These are phyloP conservation scores for Cryphonectria nitschkei DNA, from an alignment of 2,329 filamentous ascomycete species.

Conservation along the genomic window DNA sequence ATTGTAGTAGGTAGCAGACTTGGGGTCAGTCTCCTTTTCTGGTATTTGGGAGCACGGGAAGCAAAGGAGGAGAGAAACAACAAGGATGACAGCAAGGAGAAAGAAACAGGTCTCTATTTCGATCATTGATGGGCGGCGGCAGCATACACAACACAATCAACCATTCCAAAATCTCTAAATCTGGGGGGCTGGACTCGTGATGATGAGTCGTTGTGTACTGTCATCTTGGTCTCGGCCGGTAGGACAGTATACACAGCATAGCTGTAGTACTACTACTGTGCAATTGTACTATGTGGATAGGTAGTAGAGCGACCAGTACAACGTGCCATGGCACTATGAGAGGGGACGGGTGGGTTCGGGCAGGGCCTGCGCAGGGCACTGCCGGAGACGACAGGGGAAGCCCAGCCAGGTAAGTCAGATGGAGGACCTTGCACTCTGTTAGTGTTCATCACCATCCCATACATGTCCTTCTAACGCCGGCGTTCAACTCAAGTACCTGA, in stretches of 20 bases:
- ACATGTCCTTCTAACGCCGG: neutral
- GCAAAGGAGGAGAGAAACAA: too few species aligned
- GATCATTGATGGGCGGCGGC: too few species aligned
- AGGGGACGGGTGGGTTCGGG: neutral
- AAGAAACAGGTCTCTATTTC: too few species aligned
- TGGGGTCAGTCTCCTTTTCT: too few species aligned
- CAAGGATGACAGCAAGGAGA: too few species aligned
- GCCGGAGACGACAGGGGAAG: neutral
- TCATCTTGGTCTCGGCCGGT: too few species aligned
- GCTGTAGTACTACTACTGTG: too few species aligned
- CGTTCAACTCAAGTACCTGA: neutral
- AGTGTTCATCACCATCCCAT: neutral
- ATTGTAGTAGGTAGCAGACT: too few species aligned
- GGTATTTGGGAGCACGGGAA: too few species aligned
- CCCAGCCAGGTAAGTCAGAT: neutral
- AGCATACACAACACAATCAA: neutral
- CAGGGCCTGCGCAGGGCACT: neutral
- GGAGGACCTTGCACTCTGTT: neutral
- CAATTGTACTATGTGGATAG: too few species aligned
- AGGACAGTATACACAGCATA: too few species aligned
- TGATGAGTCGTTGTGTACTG: neutral
- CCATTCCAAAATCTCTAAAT: neutral
- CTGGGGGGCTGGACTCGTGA: neutral
- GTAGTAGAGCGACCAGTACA: too few species aligned
- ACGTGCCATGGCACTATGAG: neutral